A percentile compares a stretch with the other conserved stretches of the same genome.
Conservation (phyloP, 768 basidiomycete genomes). For the Psilocybe cyanescens region DNA sequence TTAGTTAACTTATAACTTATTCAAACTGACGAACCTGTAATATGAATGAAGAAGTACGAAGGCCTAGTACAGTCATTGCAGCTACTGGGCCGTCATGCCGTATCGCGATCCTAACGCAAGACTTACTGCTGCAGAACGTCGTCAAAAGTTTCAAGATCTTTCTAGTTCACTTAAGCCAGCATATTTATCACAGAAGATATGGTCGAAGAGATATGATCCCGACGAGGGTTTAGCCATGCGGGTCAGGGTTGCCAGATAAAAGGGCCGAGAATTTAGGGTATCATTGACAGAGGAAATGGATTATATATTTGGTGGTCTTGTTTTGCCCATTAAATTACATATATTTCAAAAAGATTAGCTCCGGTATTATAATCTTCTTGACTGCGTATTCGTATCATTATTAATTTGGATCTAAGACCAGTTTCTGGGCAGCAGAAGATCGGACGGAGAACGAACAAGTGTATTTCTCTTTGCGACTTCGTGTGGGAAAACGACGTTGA, state of each 20-base stretch:
- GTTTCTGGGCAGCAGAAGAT: not conserved
- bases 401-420: not conserved
- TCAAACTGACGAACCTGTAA: not conserved
- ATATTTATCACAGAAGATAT: no score
- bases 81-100: slow-evolving; percentile 7
- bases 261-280: no score
- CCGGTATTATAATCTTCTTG: no score
- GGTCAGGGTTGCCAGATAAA: no score
- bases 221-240: no score
- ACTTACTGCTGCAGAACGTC: slow-evolving; percentile 11
- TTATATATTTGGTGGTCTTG: no score
- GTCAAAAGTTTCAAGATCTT: not conserved
- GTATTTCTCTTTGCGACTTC: not conserved
- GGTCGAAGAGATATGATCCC: no score
- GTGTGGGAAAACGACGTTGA: not conserved
- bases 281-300: no score
- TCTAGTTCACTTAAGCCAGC: no score
- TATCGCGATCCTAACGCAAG: slow-evolving; percentile 3
- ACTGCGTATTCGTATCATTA: not conserved
- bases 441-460: not conserved
- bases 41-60: slow-evolving; percentile 1
- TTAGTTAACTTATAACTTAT: not conserved
- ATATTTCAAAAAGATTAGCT: no score
- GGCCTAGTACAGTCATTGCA: slow-evolving; percentile 6
- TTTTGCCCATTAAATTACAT: no score